A percentile compares a stretch with the other conserved stretches of the same genome.
phyloP scores from a whole-genome alignment of 164 flowering plant genomes.

The Piper betle region DNA sequence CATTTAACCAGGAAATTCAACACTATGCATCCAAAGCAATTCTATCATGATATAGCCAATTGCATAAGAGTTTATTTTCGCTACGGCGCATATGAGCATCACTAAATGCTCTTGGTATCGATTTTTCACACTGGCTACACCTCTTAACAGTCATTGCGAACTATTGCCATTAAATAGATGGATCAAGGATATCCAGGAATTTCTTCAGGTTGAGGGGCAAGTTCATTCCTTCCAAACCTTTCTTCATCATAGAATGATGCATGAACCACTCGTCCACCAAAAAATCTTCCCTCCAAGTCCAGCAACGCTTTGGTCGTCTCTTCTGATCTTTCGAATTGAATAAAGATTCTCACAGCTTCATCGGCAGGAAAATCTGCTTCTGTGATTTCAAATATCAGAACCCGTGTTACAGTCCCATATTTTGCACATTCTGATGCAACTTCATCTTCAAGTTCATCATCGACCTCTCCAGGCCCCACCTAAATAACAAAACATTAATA shows the following conservation, averaged over 20 bases:
- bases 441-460: constrained; percentile 95
- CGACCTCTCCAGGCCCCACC: constrained; percentile 99
- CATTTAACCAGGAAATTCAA: no score
- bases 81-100: no score
- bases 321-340: constrained; percentile 94
- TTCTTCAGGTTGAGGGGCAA: constrained; percentile 91
- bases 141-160: neutral
- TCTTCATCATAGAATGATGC: constrained; percentile 86
- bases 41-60: no score
- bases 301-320: constrained; percentile 82
- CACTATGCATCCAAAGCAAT: no score
- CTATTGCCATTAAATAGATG: neutral
- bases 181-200: constrained; percentile 53
- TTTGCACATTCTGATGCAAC: constrained; percentile 89
- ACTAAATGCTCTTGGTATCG: no score
- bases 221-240: constrained; percentile 64
- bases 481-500: constrained; percentile 9
- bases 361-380: constrained; percentile 80
- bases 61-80: no score
- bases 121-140: neutral
- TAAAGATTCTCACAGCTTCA: constrained; percentile 94
- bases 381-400: constrained; percentile 88
- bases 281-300: constrained; percentile 90
- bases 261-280: constrained; percentile 88
- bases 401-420: constrained; percentile 90